Base-by-base conservation (phyloP, 352 stramenopile species). In the Globisporangium iwayamae region DNA sequence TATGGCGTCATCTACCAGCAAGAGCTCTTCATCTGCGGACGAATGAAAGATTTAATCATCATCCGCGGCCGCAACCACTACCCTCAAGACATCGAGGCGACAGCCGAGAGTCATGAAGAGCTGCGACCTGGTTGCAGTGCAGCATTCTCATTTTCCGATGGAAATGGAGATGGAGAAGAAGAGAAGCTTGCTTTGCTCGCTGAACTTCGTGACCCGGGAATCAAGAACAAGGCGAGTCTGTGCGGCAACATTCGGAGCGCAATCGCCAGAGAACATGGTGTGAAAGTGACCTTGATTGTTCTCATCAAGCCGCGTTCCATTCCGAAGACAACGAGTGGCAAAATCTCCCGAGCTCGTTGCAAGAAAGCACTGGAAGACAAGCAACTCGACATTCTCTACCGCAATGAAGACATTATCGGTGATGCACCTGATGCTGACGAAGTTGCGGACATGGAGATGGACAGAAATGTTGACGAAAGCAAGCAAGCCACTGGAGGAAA, bases 21-120 rank as follows among this genome's bases (percentile, higher is more conserved):
- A 20, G 94, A 99, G 67, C 71, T 97, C 16, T 99, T 99, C 79
- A 97, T 99, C 55, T 99, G 96, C 76, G 98, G 98, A 7, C 86
- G 98, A 45, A 87, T 98, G 54, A 99, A 99, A 78, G 98, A 99
- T 72, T 74, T 99, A 22, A 97, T 99, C 59, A 99, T 99, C 75
- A 91, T 99, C 51, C 87, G 95, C n/a, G 98, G 98, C 8, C 80
- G 96, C 2, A 99, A 99, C 76, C 96, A 99, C 72, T 99, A 99
- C 71, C 98, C 98, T 7, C 96, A 99, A 75, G 98, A 99, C 71
- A 85, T 99, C 22, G 98, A 99, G 69, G 79, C 86, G 10, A 97
- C 91, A 9, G 94, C 92, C 1, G 96, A 99, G 76, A 70, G 60
- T 10, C 74, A 87, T 45, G 65, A 78, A 48, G 81, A 91, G 11